phyloP scores from a whole-genome alignment of 257 asterid species.

The Solanum corneliomulleri region DNA sequence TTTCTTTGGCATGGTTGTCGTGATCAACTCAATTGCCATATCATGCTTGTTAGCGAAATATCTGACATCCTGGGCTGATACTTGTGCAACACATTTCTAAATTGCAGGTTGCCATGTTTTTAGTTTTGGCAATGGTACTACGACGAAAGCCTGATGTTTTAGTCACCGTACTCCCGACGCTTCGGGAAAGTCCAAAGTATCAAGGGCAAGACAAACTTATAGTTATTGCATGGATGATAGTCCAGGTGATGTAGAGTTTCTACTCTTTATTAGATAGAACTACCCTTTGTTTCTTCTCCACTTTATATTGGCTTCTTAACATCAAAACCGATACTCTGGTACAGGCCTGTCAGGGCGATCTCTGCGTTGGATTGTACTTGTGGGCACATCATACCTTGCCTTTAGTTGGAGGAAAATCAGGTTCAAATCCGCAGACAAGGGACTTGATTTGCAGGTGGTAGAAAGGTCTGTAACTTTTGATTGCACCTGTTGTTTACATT shows the following conservation, averaged over 20 bases:
- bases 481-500: not conserved
- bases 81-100: not conserved
- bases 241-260: slow-evolving; percentile 41
- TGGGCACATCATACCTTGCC: slow-evolving; percentile 75
- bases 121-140: slow-evolving; percentile 57
- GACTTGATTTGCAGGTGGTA: slow-evolving; percentile 72
- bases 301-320: not conserved
- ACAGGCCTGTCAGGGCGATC: slow-evolving; percentile 72
- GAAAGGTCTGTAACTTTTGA: slow-evolving; percentile 44
- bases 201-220: slow-evolving; percentile 77
- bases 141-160: slow-evolving; percentile 70
- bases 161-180: slow-evolving; percentile 33
- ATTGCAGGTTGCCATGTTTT: slow-evolving; percentile 67
- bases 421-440: slow-evolving; percentile 63
- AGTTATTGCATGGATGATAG: slow-evolving; percentile 53
- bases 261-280: not conserved
- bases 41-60: not conserved
- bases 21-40: not conserved
- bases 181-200: slow-evolving; percentile 55
- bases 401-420: slow-evolving; percentile 55
- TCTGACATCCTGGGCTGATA: not conserved
- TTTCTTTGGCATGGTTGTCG: not conserved
- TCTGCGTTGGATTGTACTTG: slow-evolving; percentile 59
- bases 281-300: not conserved
- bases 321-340: slow-evolving; percentile 1